phyloP scores from a whole-genome alignment of 495 filamentous ascomycete genomes.

The Penicillium soppii region DNA sequence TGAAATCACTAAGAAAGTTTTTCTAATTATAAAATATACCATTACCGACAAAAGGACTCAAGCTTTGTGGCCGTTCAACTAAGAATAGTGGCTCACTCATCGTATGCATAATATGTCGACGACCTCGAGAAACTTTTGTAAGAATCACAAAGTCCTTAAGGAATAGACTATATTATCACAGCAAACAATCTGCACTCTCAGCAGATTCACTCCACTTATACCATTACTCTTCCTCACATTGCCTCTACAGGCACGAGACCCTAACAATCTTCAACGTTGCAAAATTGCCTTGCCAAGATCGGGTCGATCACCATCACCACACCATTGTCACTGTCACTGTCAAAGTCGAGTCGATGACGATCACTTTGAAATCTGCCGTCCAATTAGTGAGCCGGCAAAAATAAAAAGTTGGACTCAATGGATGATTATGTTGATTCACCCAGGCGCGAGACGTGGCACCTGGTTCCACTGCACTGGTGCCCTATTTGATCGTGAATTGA shows the following conservation, averaged over 20 bases:
- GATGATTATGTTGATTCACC: neutral
- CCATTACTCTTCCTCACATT: neutral
- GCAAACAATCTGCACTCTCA: neutral
- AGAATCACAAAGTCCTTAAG: neutral
- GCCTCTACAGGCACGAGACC: neutral
- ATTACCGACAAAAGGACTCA: no score
- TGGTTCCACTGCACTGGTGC: neutral
- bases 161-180: neutral
- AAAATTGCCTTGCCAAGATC: neutral
- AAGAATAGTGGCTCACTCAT: neutral
- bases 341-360: neutral
- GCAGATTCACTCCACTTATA: neutral
- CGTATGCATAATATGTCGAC: neutral
- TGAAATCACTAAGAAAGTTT: no score
- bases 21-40: no score
- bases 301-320: neutral
- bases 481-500: neutral
- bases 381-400: neutral
- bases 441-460: neutral
- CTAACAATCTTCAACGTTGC: neutral
- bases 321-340: neutral
- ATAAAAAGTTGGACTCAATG: neutral
- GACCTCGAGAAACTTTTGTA: neutral
- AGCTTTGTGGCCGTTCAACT: no score
- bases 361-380: neutral